Conservation (phyloP, 441 rosid species). For the Arabidopsis hybrid region DNA sequence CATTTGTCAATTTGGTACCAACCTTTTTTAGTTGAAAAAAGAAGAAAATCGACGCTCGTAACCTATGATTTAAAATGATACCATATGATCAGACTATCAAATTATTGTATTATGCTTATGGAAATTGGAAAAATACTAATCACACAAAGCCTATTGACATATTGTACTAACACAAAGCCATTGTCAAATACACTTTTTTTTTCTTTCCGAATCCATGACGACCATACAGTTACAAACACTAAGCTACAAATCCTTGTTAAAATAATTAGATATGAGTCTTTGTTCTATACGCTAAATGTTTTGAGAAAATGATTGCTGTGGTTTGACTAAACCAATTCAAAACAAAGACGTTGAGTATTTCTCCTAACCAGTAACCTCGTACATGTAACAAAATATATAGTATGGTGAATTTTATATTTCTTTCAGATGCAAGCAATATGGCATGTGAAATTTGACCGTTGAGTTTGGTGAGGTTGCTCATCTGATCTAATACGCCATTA, state of each 20-base stretch:
- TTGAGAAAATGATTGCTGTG: neutral
- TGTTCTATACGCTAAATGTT: neutral
- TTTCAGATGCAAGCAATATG: constrained; percentile 5
- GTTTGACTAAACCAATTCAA: neutral
- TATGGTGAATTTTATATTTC: constrained; percentile 14
- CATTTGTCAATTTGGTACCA: constrained; percentile 31
- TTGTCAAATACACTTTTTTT: no score
- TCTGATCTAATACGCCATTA: constrained; percentile 27
- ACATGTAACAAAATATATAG: neutral
- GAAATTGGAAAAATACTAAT: no score
- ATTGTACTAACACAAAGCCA: no score
- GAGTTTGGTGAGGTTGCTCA: constrained; percentile 38
- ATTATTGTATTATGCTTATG: no score
- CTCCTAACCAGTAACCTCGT: constrained; percentile 33
- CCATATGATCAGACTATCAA: neutral
- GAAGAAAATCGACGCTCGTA: no score
- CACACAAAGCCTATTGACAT: no score
- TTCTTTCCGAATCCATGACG: no score
- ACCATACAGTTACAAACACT: no score
- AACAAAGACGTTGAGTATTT: constrained; percentile 28
- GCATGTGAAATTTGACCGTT: constrained; percentile 43
- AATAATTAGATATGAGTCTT: neutral
- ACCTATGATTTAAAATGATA: neutral
- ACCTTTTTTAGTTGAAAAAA: neutral
- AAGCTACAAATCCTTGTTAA: no score